Evolutionary conservation across 208 protist genomes (phyloP).

Genomic region (Trypanosoma lewisi): DNA sequence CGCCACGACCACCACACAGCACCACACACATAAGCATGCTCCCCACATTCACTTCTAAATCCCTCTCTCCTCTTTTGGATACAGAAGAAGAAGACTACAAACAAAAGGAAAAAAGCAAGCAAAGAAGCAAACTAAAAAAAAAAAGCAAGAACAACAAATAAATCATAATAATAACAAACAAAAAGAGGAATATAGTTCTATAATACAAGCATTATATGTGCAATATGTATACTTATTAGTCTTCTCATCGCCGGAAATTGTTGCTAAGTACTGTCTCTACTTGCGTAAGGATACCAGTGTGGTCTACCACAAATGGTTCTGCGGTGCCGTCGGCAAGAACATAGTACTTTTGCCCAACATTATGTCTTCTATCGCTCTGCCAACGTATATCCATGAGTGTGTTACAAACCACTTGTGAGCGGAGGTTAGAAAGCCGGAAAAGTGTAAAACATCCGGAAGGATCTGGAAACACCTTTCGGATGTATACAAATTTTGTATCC

Average conservation of each 20-base stretch:
- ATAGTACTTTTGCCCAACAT: conserved; percentile 89
- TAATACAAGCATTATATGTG: neutral
- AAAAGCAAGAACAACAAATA: neutral
- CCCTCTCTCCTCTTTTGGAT: neutral
- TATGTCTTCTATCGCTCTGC: conserved; percentile 83
- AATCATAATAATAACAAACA: conserved; percentile 2
- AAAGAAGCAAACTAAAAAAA: neutral
- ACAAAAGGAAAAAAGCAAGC: neutral
- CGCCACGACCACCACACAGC: no score
- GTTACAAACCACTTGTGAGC: conserved; percentile 84
- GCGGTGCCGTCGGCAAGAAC: conserved; percentile 72
- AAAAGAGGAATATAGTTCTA: neutral
- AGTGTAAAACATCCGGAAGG: conserved; percentile 72
- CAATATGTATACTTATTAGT: neutral
- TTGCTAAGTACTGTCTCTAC: conserved; percentile 81
- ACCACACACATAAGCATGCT: no score
- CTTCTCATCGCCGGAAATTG: conserved; percentile 55
- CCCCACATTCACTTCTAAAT: no score
- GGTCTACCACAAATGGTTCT: conserved; percentile 81
- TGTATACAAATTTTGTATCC: conserved; percentile 88
- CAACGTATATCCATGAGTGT: conserved; percentile 85
- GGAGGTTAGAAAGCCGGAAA: conserved; percentile 85
- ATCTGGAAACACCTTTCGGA: conserved; percentile 86
- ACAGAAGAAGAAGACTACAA: neutral
- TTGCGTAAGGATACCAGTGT: conserved; percentile 74